Evolutionary conservation across 1,284 basidiomycete species (phyloP).

Genomic region (Neolentinus lepideus): DNA sequence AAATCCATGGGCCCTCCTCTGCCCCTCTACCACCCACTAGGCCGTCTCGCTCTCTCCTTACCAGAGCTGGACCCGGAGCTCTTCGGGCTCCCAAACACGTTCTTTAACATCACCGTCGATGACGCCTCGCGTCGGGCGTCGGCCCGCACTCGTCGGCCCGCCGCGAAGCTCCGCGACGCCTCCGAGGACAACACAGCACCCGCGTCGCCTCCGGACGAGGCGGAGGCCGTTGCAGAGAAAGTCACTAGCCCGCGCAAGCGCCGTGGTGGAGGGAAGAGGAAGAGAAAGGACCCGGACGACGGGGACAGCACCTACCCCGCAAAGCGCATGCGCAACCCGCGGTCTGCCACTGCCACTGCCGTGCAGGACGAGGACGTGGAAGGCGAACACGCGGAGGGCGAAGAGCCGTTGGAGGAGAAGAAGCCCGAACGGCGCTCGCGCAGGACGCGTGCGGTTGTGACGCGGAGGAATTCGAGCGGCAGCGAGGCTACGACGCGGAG

Average conservation of each 20-base stretch:
- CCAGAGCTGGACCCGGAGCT: slow-evolving; percentile 53
- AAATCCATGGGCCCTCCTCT: slow-evolving; percentile 35
- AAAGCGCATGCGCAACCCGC: slow-evolving; percentile 50
- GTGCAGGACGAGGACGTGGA: slow-evolving; percentile 16
- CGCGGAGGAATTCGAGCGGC: slow-evolving; percentile 22
- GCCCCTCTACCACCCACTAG: slow-evolving; percentile 65
- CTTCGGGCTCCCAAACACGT: slow-evolving; percentile 35
- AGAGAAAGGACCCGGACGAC: slow-evolving; percentile 54
- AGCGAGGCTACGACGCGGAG: slow-evolving; percentile 23
- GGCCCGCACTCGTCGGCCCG: slow-evolving; percentile 41
- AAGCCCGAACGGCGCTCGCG: slow-evolving; percentile 11
- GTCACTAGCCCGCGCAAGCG: slow-evolving; percentile 31
- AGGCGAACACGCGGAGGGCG: slow-evolving; percentile 12
- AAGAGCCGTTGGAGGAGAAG: slow-evolving; percentile 11
- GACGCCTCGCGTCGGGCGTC: slow-evolving; percentile 34
- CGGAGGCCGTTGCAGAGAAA: slow-evolving; percentile 13
- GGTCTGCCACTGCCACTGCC: slow-evolving; percentile 21
- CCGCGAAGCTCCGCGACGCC: slow-evolving; percentile 42
- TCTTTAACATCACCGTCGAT: slow-evolving; percentile 26
- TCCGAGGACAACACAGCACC: slow-evolving; percentile 16
- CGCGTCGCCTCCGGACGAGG: slow-evolving; percentile 5
- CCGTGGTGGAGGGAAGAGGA: slow-evolving; percentile 40
- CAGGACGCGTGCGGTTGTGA: slow-evolving; percentile 15
- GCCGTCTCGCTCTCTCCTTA: slow-evolving; percentile 55
- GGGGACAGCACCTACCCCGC: slow-evolving; percentile 63